phyloP scores from a whole-genome alignment of 2,329 filamentous ascomycete species.

The Magnaporthiopsis poae region DNA sequence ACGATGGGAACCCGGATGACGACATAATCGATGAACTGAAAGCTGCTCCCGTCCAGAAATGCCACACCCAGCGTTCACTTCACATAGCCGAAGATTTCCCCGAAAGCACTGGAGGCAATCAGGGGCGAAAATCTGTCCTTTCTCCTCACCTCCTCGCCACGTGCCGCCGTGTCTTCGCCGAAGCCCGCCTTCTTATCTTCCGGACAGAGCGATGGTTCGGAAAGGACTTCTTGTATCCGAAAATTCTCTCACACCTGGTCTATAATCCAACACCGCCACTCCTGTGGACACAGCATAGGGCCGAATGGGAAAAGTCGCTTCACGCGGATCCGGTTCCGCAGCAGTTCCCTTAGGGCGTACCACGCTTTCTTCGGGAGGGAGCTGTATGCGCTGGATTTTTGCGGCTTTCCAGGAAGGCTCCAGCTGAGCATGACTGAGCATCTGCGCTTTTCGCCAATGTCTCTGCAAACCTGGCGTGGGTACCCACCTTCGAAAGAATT shows the following conservation, averaged over 20 bases:
- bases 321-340: not conserved
- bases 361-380: not conserved
- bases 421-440: not conserved
- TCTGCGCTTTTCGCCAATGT: not conserved
- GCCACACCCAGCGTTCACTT: too few relatives aligned
- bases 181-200: not conserved
- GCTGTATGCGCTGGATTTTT: not conserved
- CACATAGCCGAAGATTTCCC: too few relatives aligned
- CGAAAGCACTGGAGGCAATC: not conserved
- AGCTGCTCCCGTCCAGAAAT: too few relatives aligned
- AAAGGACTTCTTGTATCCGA: not conserved
- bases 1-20: constrained; percentile 1
- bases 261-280: not conserved
- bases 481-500: too few relatives aligned
- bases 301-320: constrained; percentile 1
- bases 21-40: not conserved
- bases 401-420: not conserved
- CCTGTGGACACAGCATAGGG: not conserved
- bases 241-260: too few relatives aligned
- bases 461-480: not conserved
- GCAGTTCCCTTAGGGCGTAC: not conserved
- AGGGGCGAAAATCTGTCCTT: not conserved
- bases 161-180: constrained; percentile 1
- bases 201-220: not conserved
- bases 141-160: constrained; percentile 2